Conservation (phyloP, 2,329 filamentous ascomycete genomes). For the Nannizziopsis arthrosporioides region DNA sequence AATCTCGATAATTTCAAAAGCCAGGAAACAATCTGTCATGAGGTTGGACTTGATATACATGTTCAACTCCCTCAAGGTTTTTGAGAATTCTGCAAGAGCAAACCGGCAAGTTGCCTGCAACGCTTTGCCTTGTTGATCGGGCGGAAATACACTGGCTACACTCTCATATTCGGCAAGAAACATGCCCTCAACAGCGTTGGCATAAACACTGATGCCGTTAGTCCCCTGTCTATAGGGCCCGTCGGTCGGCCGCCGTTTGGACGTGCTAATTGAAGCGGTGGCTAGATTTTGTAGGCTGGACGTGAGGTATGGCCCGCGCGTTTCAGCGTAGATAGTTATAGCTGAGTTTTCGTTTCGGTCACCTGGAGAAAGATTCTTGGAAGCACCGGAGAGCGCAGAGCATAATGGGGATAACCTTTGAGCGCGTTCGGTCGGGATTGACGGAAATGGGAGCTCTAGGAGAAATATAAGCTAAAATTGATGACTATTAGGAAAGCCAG, state of each 20-base stretch:
- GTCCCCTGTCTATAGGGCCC: slow-evolving; percentile 78
- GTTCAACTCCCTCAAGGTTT: slow-evolving; percentile 80
- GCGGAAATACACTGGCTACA: slow-evolving; percentile 72
- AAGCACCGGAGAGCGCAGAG: slow-evolving; percentile 56
- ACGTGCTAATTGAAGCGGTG: slow-evolving; percentile 70
- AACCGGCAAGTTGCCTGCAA: slow-evolving; percentile 68
- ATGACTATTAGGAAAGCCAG: neutral
- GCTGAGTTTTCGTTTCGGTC: slow-evolving; percentile 50
- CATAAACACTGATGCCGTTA: slow-evolving; percentile 84
- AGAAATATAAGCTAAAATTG: slow-evolving; percentile 5
- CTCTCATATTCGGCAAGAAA: slow-evolving; percentile 85
- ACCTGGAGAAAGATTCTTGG: slow-evolving; percentile 41
- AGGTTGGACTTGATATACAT: slow-evolving; percentile 76
- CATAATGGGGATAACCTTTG: slow-evolving; percentile 70
- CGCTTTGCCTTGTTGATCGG: slow-evolving; percentile 71
- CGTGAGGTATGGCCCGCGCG: slow-evolving; percentile 76
- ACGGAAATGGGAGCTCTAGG: slow-evolving; percentile 60
- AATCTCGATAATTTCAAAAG: slow-evolving; percentile 90
- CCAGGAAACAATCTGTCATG: slow-evolving; percentile 82
- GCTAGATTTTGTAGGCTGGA: slow-evolving; percentile 74
- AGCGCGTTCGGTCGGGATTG: slow-evolving; percentile 62
- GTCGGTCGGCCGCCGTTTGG: slow-evolving; percentile 63
- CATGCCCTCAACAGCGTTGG: slow-evolving; percentile 73
- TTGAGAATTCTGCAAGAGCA: slow-evolving; percentile 67
- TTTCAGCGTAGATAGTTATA: slow-evolving; percentile 73